A percentile compares a stretch with the other conserved stretches of the same genome.
Conservation (phyloP, 495 filamentous ascomycete genomes). For the Saxispiralis lemnorum region DNA sequence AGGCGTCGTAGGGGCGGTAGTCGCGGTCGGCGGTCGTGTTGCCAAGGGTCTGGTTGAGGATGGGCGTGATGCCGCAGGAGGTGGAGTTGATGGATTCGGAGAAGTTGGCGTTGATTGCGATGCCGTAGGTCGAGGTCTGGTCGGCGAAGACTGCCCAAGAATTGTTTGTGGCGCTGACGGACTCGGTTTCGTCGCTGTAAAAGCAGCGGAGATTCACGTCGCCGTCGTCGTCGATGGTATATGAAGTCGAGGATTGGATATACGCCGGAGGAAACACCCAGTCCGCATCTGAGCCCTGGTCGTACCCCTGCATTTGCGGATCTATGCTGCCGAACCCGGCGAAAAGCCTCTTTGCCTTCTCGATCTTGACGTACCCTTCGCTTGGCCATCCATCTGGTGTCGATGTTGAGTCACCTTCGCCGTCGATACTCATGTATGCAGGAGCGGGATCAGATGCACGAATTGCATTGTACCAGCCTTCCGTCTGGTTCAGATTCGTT, state of each 20-base stretch:
- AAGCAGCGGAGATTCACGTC: constrained; percentile 35
- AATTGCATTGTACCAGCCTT: constrained; percentile 37
- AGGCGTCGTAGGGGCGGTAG: constrained; percentile 31
- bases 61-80: constrained; percentile 40
- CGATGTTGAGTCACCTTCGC: constrained; percentile 25
- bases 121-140: constrained; percentile 6
- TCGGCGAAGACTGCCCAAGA: constrained; percentile 38
- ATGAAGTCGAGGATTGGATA: constrained; percentile 17
- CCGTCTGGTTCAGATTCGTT: constrained; percentile 32
- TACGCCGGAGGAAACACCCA: constrained; percentile 30
- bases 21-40: constrained; percentile 33
- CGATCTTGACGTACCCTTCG: constrained; percentile 37
- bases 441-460: constrained; percentile 29
- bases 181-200: constrained; percentile 25
- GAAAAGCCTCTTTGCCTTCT: constrained; percentile 32
- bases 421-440: constrained; percentile 34
- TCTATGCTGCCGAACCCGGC: constrained; percentile 39
- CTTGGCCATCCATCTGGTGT: constrained; percentile 49
- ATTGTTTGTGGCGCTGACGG: constrained; percentile 31
- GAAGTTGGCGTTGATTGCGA: not conserved
- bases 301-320: constrained; percentile 36
- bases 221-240: constrained; percentile 22
- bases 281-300: constrained; percentile 26
- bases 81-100: constrained; percentile 29
- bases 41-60: constrained; percentile 37